Evolutionary conservation across 2,329 filamentous ascomycete genomes (phyloP).

Genomic region (Apiospora hydei): DNA sequence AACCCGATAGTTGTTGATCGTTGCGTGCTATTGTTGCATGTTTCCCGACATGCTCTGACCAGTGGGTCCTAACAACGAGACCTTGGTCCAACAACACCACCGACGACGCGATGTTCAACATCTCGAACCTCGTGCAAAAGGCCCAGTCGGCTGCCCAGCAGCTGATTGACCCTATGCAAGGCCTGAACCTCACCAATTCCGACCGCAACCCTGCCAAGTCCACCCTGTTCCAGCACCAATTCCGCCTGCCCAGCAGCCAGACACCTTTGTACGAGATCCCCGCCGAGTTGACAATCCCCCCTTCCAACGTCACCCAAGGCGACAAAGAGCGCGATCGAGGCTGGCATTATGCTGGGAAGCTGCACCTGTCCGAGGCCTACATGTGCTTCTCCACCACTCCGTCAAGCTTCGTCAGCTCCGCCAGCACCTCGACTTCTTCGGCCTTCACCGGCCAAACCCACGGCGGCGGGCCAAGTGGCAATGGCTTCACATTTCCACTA

Average conservation of each 20-base stretch:
- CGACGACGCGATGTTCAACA: conserved; percentile 61
- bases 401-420: conserved; percentile 82
- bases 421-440: conserved; percentile 80
- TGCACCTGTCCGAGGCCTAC: conserved; percentile 93
- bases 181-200: conserved; percentile 73
- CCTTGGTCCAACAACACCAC: conserved; percentile 30
- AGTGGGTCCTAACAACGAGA: conserved; percentile 35
- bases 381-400: conserved; percentile 96
- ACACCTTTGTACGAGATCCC: conserved; percentile 95
- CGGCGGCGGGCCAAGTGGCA: conserved; percentile 89
- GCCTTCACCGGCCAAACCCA: conserved; percentile 92
- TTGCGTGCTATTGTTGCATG: conserved; percentile 15
- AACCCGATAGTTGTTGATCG: neutral
- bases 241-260: conserved; percentile 91
- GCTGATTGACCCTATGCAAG: conserved; percentile 88
- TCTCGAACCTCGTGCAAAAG: conserved; percentile 88
- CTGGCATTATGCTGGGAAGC: conserved; percentile 89
- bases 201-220: conserved; percentile 89
- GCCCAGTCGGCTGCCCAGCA: conserved; percentile 75
- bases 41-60: conserved; percentile 26
- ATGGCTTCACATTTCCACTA: conserved; percentile 93
- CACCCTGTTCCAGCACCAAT: conserved; percentile 92
- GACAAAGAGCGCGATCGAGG: conserved; percentile 76
- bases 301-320: conserved; percentile 72
- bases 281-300: conserved; percentile 91